Evolutionary conservation across 257 asterid species (phyloP), one percentile per base, ranked within the genome.

Genomic region (Agastache rugosa): DNA sequence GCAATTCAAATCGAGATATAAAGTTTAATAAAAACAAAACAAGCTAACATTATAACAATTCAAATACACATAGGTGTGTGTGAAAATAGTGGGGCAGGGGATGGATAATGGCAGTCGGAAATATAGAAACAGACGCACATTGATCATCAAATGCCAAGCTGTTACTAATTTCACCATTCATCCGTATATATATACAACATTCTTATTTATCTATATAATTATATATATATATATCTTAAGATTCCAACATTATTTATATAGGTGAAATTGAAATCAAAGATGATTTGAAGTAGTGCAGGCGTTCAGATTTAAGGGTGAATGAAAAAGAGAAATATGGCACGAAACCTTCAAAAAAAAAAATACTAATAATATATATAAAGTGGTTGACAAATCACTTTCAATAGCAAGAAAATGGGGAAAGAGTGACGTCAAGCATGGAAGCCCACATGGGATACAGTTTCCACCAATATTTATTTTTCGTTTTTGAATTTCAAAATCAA

Each of bases 381-480:
- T 86, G 80, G 91, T 83, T 86, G 89, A 83, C 82, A 76, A 83
- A 85, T 90, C 94, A 73, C 77, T 85, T 77, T 90, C 89, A 82
- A 79, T 34, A 67, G 67, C 48, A 78, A 78, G 72, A 56, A 83
- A 61, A 11, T 47, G 62, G 65, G 48, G n/a, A 66, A 72, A 67
- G 71, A 78, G 84, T 85, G 94, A 85, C 85, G 87, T 83, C 83
- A 88, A 66, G 81, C 82, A 75, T 76, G 79, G 81, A 80, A 69
- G 72, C 78, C 85, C 96, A 90, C 96, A 86, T 90, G 96, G 81
- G 86, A 77, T 31, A 68, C 83, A 83, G 77, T 73, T 73, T 63
- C 72, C 45, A 47, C 29, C 25, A 20, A 41, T 6, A 11, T 19
- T 9, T 20, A 3, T 69, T 81, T 55, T 50, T 9, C n/a, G 11